Evolutionary conservation across 768 basidiomycete species (phyloP).

Genomic region (Mycena vitilis): DNA sequence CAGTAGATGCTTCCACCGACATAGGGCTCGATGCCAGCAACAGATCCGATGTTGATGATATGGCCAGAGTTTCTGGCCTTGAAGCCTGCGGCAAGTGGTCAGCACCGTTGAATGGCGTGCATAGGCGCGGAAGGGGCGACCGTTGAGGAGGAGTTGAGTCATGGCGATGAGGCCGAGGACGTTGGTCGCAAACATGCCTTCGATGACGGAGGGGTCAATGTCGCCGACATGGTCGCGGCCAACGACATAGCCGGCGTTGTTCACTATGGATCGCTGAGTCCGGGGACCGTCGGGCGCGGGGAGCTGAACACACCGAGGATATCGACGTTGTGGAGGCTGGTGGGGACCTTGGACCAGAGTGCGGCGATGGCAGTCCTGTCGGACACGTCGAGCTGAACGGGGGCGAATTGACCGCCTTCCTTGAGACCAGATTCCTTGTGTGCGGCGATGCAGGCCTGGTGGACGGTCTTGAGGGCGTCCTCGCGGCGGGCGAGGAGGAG

Average conservation of each 20-base stretch:
- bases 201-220: conserved; percentile 80
- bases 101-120: conserved; percentile 5
- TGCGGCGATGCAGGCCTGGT: conserved; percentile 72
- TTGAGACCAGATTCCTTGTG: conserved; percentile 78
- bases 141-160: conserved; percentile 79
- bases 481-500: conserved; percentile 85
- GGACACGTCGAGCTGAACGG: conserved; percentile 82
- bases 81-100: conserved; percentile 64
- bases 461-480: conserved; percentile 79
- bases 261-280: conserved; percentile 50
- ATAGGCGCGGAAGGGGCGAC: conserved; percentile 42
- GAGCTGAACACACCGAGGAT: conserved; percentile 72
- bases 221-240: conserved; percentile 90
- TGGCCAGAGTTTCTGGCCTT: conserved; percentile 83
- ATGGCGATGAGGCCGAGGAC: conserved; percentile 88
- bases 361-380: conserved; percentile 78
- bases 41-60: conserved; percentile 94
- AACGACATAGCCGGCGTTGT: conserved; percentile 88
- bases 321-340: conserved; percentile 79
- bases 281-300: background rate
- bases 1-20: conserved; percentile 93
- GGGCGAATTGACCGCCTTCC: conserved; percentile 82
- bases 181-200: conserved; percentile 84
- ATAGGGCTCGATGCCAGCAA: conserved; percentile 91
- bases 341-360: conserved; percentile 78